These are phyloP conservation scores for Fusarium guadeloupense DNA, from an alignment of 2,329 filamentous ascomycete species.

Conservation along the genomic window DNA sequence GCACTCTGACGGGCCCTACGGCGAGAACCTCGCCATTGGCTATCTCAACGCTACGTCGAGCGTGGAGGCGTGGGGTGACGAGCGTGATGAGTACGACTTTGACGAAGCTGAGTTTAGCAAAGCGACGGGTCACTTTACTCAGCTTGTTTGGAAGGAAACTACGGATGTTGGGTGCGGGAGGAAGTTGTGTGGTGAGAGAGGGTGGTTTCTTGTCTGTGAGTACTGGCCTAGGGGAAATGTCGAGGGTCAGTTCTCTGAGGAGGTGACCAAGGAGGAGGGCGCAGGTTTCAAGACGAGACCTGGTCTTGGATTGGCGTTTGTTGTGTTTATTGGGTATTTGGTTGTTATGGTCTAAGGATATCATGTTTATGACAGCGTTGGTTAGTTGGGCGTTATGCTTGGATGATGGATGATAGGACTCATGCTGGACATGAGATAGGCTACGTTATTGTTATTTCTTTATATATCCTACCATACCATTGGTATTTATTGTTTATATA, in stretches of 20 bases:
- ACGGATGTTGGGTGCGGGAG: constrained; percentile 66
- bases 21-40: constrained; percentile 79
- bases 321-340: constrained; percentile 28
- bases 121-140: constrained; percentile 75
- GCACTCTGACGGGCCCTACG: constrained; percentile 71
- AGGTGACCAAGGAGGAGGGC: constrained; percentile 43
- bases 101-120: constrained; percentile 63
- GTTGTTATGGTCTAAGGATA: constrained; percentile 18
- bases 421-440: constrained; percentile 25
- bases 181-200: constrained; percentile 55
- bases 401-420: constrained; percentile 3
- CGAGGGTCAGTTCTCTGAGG: constrained; percentile 57
- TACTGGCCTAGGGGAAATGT: constrained; percentile 76
- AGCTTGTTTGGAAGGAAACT: constrained; percentile 75
- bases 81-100: constrained; percentile 66
- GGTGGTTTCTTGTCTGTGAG: constrained; percentile 76
- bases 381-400: neutral
- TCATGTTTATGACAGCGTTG: neutral
- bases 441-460: constrained; percentile 5
- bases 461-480: constrained; percentile 1
- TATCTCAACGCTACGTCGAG: constrained; percentile 67
- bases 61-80: constrained; percentile 72
- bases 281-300: constrained; percentile 19
- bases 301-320: constrained; percentile 23
- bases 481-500: constrained; percentile 6